Evolutionary conservation across 2,329 filamentous ascomycete genomes (phyloP), one percentile per base, ranked within the genome.

Genomic region (Trichophyton equinum): DNA sequence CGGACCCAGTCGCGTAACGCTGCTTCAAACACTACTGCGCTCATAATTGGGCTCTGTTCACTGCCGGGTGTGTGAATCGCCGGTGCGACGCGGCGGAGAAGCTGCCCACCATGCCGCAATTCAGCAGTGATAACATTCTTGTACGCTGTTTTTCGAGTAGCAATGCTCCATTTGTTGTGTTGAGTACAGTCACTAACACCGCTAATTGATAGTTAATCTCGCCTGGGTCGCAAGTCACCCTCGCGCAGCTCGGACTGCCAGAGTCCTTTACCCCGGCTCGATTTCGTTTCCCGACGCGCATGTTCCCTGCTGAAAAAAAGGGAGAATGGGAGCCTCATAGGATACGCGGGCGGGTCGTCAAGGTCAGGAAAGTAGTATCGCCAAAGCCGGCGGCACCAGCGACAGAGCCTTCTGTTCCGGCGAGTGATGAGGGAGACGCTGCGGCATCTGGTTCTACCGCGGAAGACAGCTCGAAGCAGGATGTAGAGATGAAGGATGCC

Each of bases 201-300:
- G 20, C 9, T 42, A 3, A 42, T n/a, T n/a, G 42, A 58, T 49
- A 79, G 77, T 73, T 79, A 66, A 79, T 82, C 71, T 77, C 77
- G 68, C 80, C 80, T 59, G 91, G 91, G 71, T 96, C 91, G 73
- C 86, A 88, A 75, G 92, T 86, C 65, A 96, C 91, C 62, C 84
- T 95, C 77, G 91, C 91, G 66, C 91, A 96, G 81, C 82, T 96
- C 46, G 91, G 91, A 58, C 87, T 94, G 68, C 86, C 85, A 68
- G 91, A 96, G 78, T 85, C 84, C n/a, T 86, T 97, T 73, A 95
- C 91, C 40, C 91, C 91, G 49, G 90, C 94, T n/a, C 82, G 85
- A 64, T 83, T 89, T 73, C 88, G 91, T 67, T 83, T 97, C 66
- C 85, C 88, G 36, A 96, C 92, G 74, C 87, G 94, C 77, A 96